Percentiles rank a stretch among this genome's conserved stretches.
Evolutionary conservation across 495 filamentous ascomycete genomes (phyloP).

Genomic region (Geopyxis carbonaria): DNA sequence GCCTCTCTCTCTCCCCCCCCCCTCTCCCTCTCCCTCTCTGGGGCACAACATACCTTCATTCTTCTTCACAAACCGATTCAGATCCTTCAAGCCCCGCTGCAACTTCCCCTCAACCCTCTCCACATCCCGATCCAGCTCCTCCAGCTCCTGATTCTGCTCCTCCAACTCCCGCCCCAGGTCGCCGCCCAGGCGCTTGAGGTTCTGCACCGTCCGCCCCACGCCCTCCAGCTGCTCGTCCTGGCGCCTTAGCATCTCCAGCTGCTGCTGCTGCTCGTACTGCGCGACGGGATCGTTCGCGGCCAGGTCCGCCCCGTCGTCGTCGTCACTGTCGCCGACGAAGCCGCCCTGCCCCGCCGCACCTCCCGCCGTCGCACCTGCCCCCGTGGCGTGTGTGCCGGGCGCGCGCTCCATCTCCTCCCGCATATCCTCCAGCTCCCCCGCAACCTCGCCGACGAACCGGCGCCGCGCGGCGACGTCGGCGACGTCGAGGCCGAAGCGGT

Average conservation of each 20-base stretch:
- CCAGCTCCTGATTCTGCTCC: slow-evolving; percentile 69
- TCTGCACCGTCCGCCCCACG: slow-evolving; percentile 83
- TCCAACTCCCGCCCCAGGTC: slow-evolving; percentile 91
- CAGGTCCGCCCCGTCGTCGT: slow-evolving; percentile 23
- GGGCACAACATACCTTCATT: slow-evolving; percentile 60
- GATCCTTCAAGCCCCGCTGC: slow-evolving; percentile 66
- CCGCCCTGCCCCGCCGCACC: neutral
- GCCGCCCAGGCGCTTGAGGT: slow-evolving; percentile 71
- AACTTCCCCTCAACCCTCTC: slow-evolving; percentile 78
- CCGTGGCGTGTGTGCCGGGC: slow-evolving; percentile 29
- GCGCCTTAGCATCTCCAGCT: slow-evolving; percentile 80
- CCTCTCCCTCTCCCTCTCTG: neutral
- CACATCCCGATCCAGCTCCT: slow-evolving; percentile 61
- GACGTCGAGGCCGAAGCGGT: slow-evolving; percentile 70
- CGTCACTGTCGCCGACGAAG: slow-evolving; percentile 27
- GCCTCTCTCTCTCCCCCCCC: neutral
- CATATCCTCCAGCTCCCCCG: slow-evolving; percentile 76
- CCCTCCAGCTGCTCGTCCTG: slow-evolving; percentile 87
- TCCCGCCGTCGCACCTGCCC: slow-evolving; percentile 35
- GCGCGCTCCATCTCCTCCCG: slow-evolving; percentile 48
- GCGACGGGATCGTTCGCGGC: slow-evolving; percentile 49
- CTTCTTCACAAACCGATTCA: slow-evolving; percentile 66
- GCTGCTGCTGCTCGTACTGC: slow-evolving; percentile 83
- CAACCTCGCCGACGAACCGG: slow-evolving; percentile 75
- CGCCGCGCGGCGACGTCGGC: slow-evolving; percentile 68